Evolutionary conservation across 441 rosid genomes (phyloP).

Genomic region (Euphorbia corollata): DNA sequence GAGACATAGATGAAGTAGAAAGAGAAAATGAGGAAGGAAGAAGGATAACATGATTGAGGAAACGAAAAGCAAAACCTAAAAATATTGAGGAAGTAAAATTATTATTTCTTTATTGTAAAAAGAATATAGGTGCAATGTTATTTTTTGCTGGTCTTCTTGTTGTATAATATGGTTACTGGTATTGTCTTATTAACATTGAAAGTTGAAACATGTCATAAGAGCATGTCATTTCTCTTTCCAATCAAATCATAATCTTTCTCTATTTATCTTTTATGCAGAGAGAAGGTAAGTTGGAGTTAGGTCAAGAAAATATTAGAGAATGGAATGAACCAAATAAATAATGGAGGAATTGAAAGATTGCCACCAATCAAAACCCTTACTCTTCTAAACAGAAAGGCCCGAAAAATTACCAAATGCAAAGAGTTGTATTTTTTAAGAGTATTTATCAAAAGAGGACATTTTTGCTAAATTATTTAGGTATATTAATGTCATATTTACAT

Average conservation of each 20-base stretch:
- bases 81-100: too few species aligned
- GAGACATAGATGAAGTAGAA: too few species aligned
- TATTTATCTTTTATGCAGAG: too few species aligned
- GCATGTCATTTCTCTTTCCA: neutral
- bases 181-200: neutral
- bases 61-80: too few species aligned
- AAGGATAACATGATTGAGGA: too few species aligned
- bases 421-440: conserved; percentile 5
- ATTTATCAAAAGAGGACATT: too few species aligned
- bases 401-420: conserved; percentile 39
- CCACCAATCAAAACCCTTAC: conserved; percentile 22
- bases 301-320: conserved; percentile 3
- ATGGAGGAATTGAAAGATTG: conserved; percentile 25
- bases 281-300: conserved; percentile 27
- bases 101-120: too few species aligned
- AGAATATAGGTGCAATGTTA: neutral
- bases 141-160: neutral
- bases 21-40: too few species aligned
- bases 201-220: neutral
- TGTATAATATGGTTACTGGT: neutral
- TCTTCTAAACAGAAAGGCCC: conserved; percentile 32
- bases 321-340: neutral
- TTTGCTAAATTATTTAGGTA: too few species aligned
- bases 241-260: conserved; percentile 7
- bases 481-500: too few species aligned